A percentile compares a stretch with the other conserved stretches of the same genome.
Conservation (phyloP, 2,329 filamentous ascomycete genomes). For the Arthroderma sp. region DNA sequence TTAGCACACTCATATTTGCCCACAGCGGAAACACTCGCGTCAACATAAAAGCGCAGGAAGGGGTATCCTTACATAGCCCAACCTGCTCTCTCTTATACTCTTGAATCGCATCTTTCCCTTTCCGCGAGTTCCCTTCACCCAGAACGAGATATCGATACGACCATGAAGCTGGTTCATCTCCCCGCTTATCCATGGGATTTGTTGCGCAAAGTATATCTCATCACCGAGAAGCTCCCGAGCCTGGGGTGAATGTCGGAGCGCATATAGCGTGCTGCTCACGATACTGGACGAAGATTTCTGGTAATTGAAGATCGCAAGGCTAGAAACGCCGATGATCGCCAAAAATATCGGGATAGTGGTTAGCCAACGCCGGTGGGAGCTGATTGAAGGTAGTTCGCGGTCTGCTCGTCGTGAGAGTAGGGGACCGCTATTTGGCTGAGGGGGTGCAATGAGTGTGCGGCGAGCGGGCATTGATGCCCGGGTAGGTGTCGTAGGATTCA, state of each 20-base stretch:
- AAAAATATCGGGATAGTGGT: constrained; percentile 73
- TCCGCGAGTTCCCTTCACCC: constrained; percentile 65
- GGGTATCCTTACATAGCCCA: constrained; percentile 41
- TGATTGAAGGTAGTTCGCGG: constrained; percentile 39
- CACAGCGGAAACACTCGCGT: not conserved
- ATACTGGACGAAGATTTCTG: constrained; percentile 83
- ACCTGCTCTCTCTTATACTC: constrained; percentile 57
- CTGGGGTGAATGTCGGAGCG: constrained; percentile 63
- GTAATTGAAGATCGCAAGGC: constrained; percentile 96
- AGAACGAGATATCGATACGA: constrained; percentile 73
- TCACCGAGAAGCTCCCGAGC: constrained; percentile 74
- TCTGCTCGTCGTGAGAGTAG: constrained; percentile 42
- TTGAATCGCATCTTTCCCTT: constrained; percentile 68
- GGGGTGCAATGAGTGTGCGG: constrained; percentile 40
- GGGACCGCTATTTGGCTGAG: constrained; percentile 39
- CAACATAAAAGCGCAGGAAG: not conserved
- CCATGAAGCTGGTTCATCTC: constrained; percentile 92
- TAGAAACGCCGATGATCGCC: constrained; percentile 55
- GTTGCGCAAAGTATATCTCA: constrained; percentile 66
- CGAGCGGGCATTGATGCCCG: constrained; percentile 15
- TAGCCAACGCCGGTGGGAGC: constrained; percentile 48
- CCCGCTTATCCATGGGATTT: constrained; percentile 72
- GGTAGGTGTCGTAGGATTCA: constrained; percentile 13
- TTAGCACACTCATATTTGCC: not conserved
- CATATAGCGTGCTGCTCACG: constrained; percentile 81